phyloP scores from a whole-genome alignment of 805 yeast species.

The Ogataea neopini region DNA sequence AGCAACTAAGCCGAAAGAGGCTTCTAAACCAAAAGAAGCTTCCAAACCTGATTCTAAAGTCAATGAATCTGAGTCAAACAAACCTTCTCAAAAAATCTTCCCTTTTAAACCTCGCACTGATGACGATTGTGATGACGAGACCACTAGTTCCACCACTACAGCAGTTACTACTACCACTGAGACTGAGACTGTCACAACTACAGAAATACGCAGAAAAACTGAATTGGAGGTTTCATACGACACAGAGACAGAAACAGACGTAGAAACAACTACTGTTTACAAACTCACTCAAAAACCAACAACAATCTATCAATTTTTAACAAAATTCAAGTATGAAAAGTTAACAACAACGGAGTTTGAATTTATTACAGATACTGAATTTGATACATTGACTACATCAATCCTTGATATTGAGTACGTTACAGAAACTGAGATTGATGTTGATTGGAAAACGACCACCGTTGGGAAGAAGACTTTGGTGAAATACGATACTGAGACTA shows the following conservation, averaged over 20 bases:
- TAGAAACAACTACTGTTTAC: conserved; percentile 23
- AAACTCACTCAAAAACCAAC: conserved; percentile 21
- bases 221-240: conserved; percentile 17
- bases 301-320: conserved; percentile 17
- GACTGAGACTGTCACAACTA: conserved; percentile 15
- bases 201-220: conserved; percentile 15
- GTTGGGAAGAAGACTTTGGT: conserved; percentile 21
- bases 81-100: background rate
- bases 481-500: conserved; percentile 18
- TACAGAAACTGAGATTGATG: conserved; percentile 21
- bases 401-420: conserved; percentile 14
- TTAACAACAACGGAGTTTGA: conserved; percentile 17
- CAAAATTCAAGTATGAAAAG: conserved; percentile 23
- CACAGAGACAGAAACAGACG: conserved; percentile 25
- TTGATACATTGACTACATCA: conserved; percentile 20
- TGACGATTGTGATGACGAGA: conserved; percentile 16
- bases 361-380: conserved; percentile 21
- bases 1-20: background rate
- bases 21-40: background rate
- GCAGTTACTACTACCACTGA: background rate
- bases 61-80: background rate
- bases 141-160: background rate
- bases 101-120: background rate
- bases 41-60: background rate
- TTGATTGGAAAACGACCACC: conserved; percentile 12